A percentile compares a stretch with the other conserved stretches of the same genome.
Evolutionary conservation across 805 yeast species (phyloP).

Genomic region (Teunomyces lycoperdinae): DNA sequence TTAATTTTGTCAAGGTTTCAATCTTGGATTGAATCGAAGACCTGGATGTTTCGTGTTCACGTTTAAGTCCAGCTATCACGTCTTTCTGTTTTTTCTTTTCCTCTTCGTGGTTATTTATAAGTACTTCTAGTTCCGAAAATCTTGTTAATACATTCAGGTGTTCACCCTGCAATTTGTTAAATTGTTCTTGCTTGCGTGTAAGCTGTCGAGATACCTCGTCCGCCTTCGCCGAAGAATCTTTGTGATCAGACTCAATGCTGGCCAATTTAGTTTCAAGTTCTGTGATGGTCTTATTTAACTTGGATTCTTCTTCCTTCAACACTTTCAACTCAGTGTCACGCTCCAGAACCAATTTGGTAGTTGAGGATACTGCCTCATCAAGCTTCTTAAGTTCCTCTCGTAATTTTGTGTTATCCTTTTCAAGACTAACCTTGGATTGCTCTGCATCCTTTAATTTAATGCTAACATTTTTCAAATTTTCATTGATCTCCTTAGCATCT

Average conservation of each 20-base stretch:
- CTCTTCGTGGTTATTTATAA: constrained; percentile 6
- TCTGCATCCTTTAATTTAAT: constrained; percentile 37
- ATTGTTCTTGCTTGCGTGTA: constrained; percentile 8
- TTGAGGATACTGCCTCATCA: constrained; percentile 31
- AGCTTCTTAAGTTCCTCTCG: constrained; percentile 30
- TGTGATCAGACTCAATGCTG: constrained; percentile 28
- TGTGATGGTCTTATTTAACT: constrained; percentile 24
- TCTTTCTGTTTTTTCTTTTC: constrained; percentile 10
- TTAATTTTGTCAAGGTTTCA: constrained; percentile 8
- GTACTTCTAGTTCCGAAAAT: constrained; percentile 6
- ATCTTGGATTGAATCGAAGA: constrained; percentile 5
- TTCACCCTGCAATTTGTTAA: constrained; percentile 7
- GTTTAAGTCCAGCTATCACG: constrained; percentile 7
- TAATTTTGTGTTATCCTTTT: constrained; percentile 39
- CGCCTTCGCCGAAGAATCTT: constrained; percentile 27
- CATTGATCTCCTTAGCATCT: constrained; percentile 55
- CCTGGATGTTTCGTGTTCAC: constrained; percentile 8
- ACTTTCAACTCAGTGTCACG: constrained; percentile 46
- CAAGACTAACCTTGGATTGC: constrained; percentile 25
- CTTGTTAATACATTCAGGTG: constrained; percentile 3
- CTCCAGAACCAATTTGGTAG: constrained; percentile 35
- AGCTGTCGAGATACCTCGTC: constrained; percentile 9
- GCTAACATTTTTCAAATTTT: constrained; percentile 53
- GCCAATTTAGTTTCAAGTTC: constrained; percentile 27
- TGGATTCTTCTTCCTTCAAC: constrained; percentile 40